Percentiles rank a stretch among this genome's conserved stretches.
Conservation (phyloP, 768 basidiomycete species). For the Boletellus ananas region DNA sequence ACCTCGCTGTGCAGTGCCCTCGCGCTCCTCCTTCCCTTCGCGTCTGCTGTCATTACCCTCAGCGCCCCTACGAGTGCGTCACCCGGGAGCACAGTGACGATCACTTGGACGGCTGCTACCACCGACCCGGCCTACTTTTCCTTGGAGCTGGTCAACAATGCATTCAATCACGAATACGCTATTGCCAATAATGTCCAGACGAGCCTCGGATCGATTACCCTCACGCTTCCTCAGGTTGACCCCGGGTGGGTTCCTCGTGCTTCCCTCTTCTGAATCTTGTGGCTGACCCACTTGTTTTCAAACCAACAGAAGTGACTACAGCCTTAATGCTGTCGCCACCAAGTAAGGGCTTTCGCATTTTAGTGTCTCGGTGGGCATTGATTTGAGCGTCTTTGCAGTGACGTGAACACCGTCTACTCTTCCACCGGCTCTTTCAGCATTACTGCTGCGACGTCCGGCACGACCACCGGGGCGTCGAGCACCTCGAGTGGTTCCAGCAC, state of each 20-base stretch:
- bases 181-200: conserved; percentile 52
- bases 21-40: conserved; percentile 43
- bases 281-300: too few species aligned
- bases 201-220: conserved; percentile 24
- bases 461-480: conserved; percentile 13
- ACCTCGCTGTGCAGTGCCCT: conserved; percentile 32
- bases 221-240: conserved; percentile 48
- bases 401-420: conserved; percentile 45
- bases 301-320: conserved; percentile 39
- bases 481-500: not conserved
- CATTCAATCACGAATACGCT: conserved; percentile 50
- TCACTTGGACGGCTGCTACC: conserved; percentile 44
- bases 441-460: conserved; percentile 12
- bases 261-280: not conserved
- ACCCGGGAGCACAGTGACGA: conserved; percentile 33
- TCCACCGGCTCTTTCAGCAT: conserved; percentile 42
- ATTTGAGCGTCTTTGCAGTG: conserved; percentile 14
- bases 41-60: conserved; percentile 42
- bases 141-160: conserved; percentile 37
- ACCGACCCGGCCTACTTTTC: conserved; percentile 43
- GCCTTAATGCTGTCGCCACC: conserved; percentile 42
- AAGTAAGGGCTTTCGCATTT: conserved; percentile 26
- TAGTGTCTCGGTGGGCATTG: not conserved
- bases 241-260: conserved; percentile 32
- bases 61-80: conserved; percentile 32